A percentile compares a stretch with the other conserved stretches of the same genome.
These are phyloP conservation scores for Blastocladiella britannica DNA, from an alignment of 192 early-diverging fungal genomes.

Conservation along the genomic window DNA sequence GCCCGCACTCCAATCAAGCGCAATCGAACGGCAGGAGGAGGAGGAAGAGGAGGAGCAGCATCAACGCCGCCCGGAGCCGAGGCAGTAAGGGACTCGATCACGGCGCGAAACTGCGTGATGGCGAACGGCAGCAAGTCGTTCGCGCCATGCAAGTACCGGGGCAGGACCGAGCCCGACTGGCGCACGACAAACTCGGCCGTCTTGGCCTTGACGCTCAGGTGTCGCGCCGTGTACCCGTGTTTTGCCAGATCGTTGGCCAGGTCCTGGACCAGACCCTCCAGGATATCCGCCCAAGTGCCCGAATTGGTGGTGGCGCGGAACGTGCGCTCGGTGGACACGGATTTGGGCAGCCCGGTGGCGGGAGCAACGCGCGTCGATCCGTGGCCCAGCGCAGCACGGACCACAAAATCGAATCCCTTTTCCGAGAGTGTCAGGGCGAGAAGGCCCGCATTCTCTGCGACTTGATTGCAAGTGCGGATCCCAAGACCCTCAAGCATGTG, in stretches of 20 bases:
- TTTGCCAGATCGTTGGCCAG: neutral
- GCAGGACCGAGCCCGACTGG: neutral
- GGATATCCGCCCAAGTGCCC: neutral
- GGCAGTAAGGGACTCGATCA: neutral
- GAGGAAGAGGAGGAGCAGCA: neutral
- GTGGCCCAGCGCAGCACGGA: no score
- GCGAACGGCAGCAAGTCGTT: neutral
- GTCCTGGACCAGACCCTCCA: neutral
- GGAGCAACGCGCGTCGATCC: no score
- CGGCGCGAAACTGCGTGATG: neutral
- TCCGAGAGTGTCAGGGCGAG: conserved; percentile 6
- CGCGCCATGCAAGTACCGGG: neutral
- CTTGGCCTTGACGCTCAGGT: neutral
- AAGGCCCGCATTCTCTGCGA: conserved; percentile 13
- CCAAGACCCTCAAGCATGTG: conserved; percentile 26
- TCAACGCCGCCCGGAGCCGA: neutral
- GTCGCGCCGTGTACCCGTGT: neutral
- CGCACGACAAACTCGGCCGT: neutral
- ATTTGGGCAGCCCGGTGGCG: neutral
- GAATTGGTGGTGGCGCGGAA: neutral
- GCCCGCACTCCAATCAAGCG: neutral
- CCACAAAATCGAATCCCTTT: neutral
- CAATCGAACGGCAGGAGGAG: neutral
- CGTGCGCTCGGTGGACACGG: neutral
- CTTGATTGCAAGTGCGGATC: conserved; percentile 27